A percentile compares a stretch with the other conserved stretches of the same genome.
These are phyloP conservation scores for button mushroom (Agaricus bisporus) DNA, from an alignment of 768 basidiomycete genomes.

Conservation along the genomic window DNA sequence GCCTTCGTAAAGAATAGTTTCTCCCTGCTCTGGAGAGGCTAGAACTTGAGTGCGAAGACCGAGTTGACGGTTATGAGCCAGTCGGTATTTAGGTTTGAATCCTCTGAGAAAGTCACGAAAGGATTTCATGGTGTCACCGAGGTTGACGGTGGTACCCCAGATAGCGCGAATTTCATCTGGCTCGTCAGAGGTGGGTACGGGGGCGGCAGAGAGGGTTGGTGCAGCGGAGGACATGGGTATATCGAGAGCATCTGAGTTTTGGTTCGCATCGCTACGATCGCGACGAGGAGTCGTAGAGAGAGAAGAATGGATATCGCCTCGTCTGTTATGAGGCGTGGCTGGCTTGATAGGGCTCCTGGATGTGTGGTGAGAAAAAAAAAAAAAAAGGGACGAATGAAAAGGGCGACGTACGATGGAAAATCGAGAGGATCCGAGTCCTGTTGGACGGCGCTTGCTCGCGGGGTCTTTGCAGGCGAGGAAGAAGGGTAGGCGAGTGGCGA, in stretches of 20 bases:
- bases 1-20: conserved; percentile 66
- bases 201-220: conserved; percentile 52
- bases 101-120: conserved; percentile 87
- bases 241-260: conserved; percentile 54
- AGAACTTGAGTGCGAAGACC: conserved; percentile 46
- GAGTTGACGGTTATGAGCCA: conserved; percentile 60
- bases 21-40: conserved; percentile 58
- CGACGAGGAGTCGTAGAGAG: conserved; percentile 46
- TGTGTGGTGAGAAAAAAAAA: background rate
- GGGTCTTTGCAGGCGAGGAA: conserved; percentile 51
- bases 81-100: conserved; percentile 90
- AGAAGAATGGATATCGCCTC: conserved; percentile 91
- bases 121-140: conserved; percentile 84
- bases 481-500: conserved; percentile 62
- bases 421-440: conserved; percentile 61
- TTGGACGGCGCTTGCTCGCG: conserved; percentile 29
- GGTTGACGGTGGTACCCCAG: conserved; percentile 96
- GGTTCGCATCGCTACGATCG: conserved; percentile 32
- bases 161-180: conserved; percentile 87
- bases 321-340: conserved; percentile 65
- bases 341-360: conserved; percentile 44
- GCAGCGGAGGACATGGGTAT: conserved; percentile 52
- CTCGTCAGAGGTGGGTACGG: conserved; percentile 52
- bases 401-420: conserved; percentile 55
- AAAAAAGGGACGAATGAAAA: background rate